Evolutionary conservation across 2,329 filamentous ascomycete genomes (phyloP), one percentile per base, ranked within the genome.

Genomic region (Diaporthe batatas): DNA sequence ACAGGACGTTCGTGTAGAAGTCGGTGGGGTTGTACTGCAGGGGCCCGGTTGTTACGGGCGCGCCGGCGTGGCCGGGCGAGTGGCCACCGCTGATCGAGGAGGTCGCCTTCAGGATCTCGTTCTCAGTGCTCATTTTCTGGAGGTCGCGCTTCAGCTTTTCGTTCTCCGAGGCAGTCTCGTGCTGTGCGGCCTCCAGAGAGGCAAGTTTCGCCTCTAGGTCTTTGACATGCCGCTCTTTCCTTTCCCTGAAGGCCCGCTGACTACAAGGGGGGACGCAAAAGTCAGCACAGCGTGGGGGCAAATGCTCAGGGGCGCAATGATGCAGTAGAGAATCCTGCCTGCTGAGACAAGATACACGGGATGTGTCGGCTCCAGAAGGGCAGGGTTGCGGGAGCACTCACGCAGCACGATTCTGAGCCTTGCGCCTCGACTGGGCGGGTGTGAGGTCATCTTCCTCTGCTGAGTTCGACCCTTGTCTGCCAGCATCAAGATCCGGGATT

Each of bases 211-310:
- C 90, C 83, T 98, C 95, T 32, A 98, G 91, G 74, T 98, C 95
- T 81, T 95, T 95, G 75, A 98, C 95, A 79, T 82, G 95, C 72
- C 92, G 92, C 82, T 98, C 96, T 83, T 98, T 98, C 77, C 96
- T 92, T 83, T 98, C 96, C 74, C 96, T 94, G 82, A 98, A 98
- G 42, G 96, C 96, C 78, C 96, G 92, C 87, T 98, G 96, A 62
- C 96, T 98, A 75, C 36, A 36, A 57, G 54, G 49, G 51, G 39
- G 39, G 6, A 59, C 2, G 18, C n/a, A 42, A 64, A 62, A 18
- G 68, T 74, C 49, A 74, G 68, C 68, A 34, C 14, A n/a, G 36
- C 2, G 39, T n/a, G 29, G 16, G 47, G 14, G 53, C 8, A 34
- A 55, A 11, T 25, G 1, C 51, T 23, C 18, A 23, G n/a, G 14